Percentiles rank a stretch among this genome's conserved stretches.
phyloP scores from a whole-genome alignment of 176 grass and related monocot genomes.

The Echinochloa phyllopogon region DNA sequence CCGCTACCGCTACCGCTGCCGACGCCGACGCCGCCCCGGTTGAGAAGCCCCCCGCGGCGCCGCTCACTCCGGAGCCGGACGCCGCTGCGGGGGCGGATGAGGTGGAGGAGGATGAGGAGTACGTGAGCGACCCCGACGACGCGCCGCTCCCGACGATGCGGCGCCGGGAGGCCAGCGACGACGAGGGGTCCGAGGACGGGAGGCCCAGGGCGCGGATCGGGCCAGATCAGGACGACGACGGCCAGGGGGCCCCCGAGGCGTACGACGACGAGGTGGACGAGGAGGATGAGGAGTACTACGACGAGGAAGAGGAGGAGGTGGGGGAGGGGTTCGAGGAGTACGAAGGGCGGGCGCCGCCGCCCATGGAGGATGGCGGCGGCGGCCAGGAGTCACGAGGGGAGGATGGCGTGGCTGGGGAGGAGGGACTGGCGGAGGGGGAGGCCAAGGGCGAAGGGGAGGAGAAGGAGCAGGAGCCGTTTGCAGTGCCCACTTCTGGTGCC shows the following conservation, averaged over 20 bases:
- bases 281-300: conserved; percentile 48
- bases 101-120: conserved; percentile 57
- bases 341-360: conserved; percentile 23
- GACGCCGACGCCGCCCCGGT: not conserved
- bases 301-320: conserved; percentile 49
- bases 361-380: conserved; percentile 24
- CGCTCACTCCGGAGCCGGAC: conserved; percentile 44
- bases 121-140: conserved; percentile 92
- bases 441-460: conserved; percentile 51
- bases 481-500: conserved; percentile 85
- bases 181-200: conserved; percentile 77
- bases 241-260: conserved; percentile 73
- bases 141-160: conserved; percentile 73
- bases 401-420: conserved; percentile 36
- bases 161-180: conserved; percentile 85
- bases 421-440: conserved; percentile 33
- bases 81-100: conserved; percentile 30
- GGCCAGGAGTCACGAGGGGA: conserved; percentile 22
- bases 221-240: conserved; percentile 73
- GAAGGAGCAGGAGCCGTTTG: conserved; percentile 89
- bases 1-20: not conserved
- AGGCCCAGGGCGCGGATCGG: conserved; percentile 51
- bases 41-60: conserved; percentile 34
- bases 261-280: conserved; percentile 74
- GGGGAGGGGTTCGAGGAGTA: conserved; percentile 50